These are phyloP conservation scores for Plasmodium vinckei DNA, from an alignment of 169 alveolate genomes.

Conservation along the genomic window DNA sequence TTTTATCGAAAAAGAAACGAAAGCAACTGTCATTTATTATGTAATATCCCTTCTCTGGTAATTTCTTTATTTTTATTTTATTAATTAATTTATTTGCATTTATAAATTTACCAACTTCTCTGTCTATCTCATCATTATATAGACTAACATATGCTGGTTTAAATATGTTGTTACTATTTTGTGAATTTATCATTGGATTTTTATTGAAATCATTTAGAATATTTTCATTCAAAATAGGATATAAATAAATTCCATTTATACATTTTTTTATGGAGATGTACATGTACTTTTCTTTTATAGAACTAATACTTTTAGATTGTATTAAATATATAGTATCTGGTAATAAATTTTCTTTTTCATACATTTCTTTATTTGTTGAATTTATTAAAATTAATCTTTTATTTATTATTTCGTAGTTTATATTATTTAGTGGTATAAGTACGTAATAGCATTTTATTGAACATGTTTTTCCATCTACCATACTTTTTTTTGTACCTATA, in stretches of 20 bases:
- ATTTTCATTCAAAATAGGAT: conserved; percentile 9
- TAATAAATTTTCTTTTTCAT: conserved; percentile 44
- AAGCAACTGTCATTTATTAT: conserved; percentile 17
- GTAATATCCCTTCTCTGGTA: conserved; percentile 19
- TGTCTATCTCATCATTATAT: conserved; percentile 57
- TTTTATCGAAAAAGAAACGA: conserved; percentile 13
- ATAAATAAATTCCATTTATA: conserved; percentile 43
- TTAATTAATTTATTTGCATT: conserved; percentile 18
- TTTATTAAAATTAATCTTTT: conserved; percentile 37
- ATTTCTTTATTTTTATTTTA: conserved; percentile 29
- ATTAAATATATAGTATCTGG: conserved; percentile 53
- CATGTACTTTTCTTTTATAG: conserved; percentile 34
- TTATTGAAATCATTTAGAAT: background rate
- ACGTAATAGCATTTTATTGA: conserved; percentile 29
- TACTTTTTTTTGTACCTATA: background rate
- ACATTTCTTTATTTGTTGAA: conserved; percentile 32
- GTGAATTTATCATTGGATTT: background rate
- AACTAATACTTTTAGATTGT: conserved; percentile 25
- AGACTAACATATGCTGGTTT: conserved; percentile 48
- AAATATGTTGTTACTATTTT: background rate
- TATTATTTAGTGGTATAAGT: conserved; percentile 32
- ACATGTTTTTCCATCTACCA: background rate
- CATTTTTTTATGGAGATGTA: conserved; percentile 45
- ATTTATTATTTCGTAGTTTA: conserved; percentile 31
- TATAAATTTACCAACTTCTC: conserved; percentile 20